A percentile compares a stretch with the other conserved stretches of the same genome.
Conservation (phyloP, 2,329 filamentous ascomycete species). For the Talaromyces rugulosus region DNA sequence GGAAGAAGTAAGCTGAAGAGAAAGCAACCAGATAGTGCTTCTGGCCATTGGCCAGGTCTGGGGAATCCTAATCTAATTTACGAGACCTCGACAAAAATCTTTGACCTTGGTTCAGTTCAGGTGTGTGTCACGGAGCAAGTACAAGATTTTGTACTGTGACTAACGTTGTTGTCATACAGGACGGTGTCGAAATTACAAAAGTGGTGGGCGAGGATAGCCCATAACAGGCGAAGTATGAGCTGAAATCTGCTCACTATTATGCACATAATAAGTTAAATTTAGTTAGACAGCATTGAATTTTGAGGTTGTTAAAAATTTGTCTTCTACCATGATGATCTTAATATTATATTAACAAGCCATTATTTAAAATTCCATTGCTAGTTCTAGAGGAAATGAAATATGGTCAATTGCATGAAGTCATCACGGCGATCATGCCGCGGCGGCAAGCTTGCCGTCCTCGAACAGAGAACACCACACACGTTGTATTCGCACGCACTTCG, state of each 20-base stretch:
- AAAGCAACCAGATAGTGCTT: too few relatives aligned
- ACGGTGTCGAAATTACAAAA: background rate
- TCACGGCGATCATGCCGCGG: background rate
- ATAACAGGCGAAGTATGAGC: background rate
- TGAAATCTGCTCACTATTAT: background rate
- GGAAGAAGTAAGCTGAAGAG: slow-evolving; percentile 6
- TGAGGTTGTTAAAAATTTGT: too few relatives aligned
- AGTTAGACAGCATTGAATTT: too few relatives aligned
- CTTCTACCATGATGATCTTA: too few relatives aligned
- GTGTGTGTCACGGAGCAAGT: too few relatives aligned
- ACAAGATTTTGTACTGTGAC: too few relatives aligned
- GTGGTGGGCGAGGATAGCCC: background rate
- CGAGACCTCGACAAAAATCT: too few relatives aligned
- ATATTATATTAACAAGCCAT: too few relatives aligned
- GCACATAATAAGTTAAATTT: background rate
- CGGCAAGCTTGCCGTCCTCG: background rate
- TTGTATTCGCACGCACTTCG: background rate
- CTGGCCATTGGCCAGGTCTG: too few relatives aligned
- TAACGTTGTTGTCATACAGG: background rate
- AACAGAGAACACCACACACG: background rate
- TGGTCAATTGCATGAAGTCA: background rate
- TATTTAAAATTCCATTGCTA: too few relatives aligned
- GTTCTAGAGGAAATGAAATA: background rate
- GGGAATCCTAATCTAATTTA: too few relatives aligned
- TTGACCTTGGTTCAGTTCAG: too few relatives aligned